Evolutionary conservation across 805 yeast genomes (phyloP), one percentile per base, ranked within the genome.

Genomic region (Lipomyces orientalis): DNA sequence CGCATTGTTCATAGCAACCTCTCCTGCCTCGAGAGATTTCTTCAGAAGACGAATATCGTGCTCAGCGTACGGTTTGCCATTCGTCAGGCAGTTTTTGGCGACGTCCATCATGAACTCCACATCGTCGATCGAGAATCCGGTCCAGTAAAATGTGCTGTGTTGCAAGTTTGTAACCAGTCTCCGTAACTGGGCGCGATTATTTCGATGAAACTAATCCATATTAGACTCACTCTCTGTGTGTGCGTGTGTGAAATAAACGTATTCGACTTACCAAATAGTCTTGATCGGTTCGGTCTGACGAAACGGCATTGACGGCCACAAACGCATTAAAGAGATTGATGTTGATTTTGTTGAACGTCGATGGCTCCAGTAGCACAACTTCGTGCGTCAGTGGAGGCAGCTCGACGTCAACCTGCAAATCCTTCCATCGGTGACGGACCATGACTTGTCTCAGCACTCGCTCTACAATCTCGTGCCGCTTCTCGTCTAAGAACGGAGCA

Each of bases 111-210:
- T 79, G 29, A 83, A 79, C 60, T 85, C 85, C 35, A 89, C 80
- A 76, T 89, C 92, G 54, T 80, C 81, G 33, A 82, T 81, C 12
- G 88, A 81, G 74, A 89, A 89, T 0, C 92, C 93, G 0, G 91
- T 87, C 93, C 93, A 89, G 73, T 87, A 87, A 75, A 89, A 88
- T 0, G 93, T 87, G 0, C 90, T 87, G 66, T 88, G 81, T 75
- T 86, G 90, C 35, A 89, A 74, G 73, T 89, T 89, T 3, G 85
- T 82, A 12, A 89, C 83, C 70, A 89, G 80, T 60, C 88, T 76
- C 67, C 88, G 78, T 51, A 89, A 76, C 68, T 87, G 88, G 22
- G 75, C 76, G 54, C 86, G 79, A 72, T 88, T 88, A 0, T 83
- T 76, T 0, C 87, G 84, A 79, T 88, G 88, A 74, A 89, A 89